Conservation (phyloP, 192 early-diverging fungal genomes). For the Podila epicladia region DNA sequence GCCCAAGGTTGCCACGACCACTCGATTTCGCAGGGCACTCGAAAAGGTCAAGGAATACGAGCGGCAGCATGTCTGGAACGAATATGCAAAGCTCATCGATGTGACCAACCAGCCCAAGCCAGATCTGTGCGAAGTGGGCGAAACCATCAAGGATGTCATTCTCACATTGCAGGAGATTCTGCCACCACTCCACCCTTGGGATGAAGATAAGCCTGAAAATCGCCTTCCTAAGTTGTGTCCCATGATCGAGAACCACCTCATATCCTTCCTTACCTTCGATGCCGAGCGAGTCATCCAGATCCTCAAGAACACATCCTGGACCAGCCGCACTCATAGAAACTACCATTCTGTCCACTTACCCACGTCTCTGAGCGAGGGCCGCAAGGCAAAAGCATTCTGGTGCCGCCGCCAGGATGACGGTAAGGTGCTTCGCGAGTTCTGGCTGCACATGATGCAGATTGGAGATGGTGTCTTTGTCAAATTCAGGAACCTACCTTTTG, state of each 20-base stretch:
- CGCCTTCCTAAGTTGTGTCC: conserved; percentile 19
- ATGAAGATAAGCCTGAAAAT: not conserved
- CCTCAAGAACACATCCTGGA: conserved; percentile 16
- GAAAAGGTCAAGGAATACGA: conserved; percentile 26
- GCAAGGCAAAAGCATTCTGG: conserved; percentile 10
- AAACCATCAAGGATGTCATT: conserved; percentile 28
- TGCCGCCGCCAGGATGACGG: conserved; percentile 5
- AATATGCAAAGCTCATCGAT: conserved; percentile 15
- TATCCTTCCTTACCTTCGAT: conserved; percentile 22
- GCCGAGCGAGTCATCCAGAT: conserved; percentile 22
- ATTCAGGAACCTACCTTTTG: not conserved
- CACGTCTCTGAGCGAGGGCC: not conserved
- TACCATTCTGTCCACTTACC: conserved; percentile 12
- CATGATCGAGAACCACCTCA: conserved; percentile 14
- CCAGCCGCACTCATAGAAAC: not conserved
- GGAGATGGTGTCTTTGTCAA: conserved; percentile 25
- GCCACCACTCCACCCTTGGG: conserved; percentile 28
- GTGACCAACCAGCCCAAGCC: conserved; percentile 22
- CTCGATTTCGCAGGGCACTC: conserved; percentile 18
- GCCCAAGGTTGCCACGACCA: conserved; percentile 1
- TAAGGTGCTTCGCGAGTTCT: conserved; percentile 9
- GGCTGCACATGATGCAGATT: conserved; percentile 12
- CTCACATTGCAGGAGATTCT: conserved; percentile 26
- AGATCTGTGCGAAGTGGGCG: conserved; percentile 17
- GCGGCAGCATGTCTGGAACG: conserved; percentile 22